A percentile compares a stretch with the other conserved stretches of the same genome.
phyloP scores from a whole-genome alignment of 495 filamentous ascomycete genomes.

The Beverwykella pulmonaria region DNA sequence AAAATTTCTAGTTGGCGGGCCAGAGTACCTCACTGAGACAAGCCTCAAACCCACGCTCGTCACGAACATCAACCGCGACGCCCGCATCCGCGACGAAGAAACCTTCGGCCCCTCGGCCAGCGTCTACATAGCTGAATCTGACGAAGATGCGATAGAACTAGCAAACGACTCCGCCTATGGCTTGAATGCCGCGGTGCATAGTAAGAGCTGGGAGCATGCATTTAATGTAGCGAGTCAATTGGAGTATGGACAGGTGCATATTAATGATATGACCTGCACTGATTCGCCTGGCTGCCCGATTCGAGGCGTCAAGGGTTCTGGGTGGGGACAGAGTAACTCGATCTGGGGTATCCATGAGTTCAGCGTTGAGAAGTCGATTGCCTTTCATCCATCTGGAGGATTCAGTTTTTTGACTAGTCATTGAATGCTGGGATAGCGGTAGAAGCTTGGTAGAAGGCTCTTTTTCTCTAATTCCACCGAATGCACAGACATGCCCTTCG shows the following conservation, averaged over 20 bases:
- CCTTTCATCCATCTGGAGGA: slow-evolving; percentile 25
- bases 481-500: too few species aligned
- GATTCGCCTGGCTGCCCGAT: not conserved
- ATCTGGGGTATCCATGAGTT: slow-evolving; percentile 68
- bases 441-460: too few species aligned
- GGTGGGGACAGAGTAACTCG: slow-evolving; percentile 68
- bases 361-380: slow-evolving; percentile 50
- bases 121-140: slow-evolving; percentile 54
- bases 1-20: slow-evolving; percentile 38
- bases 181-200: slow-evolving; percentile 46
- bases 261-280: slow-evolving; percentile 63
- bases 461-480: too few species aligned
- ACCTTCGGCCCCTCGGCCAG: slow-evolving; percentile 79
- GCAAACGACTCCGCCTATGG: slow-evolving; percentile 49
- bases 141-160: slow-evolving; percentile 43
- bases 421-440: not conserved
- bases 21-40: slow-evolving; percentile 26
- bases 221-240: slow-evolving; percentile 45
- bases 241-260: slow-evolving; percentile 57
- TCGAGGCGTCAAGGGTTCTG: slow-evolving; percentile 80
- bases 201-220: slow-evolving; percentile 40
- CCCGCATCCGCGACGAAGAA: slow-evolving; percentile 69
- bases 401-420: not conserved
- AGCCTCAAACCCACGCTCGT: slow-evolving; percentile 32
- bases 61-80: slow-evolving; percentile 33